phyloP scores from a whole-genome alignment of 768 basidiomycete genomes.

The Candolleomyces efflorescens region DNA sequence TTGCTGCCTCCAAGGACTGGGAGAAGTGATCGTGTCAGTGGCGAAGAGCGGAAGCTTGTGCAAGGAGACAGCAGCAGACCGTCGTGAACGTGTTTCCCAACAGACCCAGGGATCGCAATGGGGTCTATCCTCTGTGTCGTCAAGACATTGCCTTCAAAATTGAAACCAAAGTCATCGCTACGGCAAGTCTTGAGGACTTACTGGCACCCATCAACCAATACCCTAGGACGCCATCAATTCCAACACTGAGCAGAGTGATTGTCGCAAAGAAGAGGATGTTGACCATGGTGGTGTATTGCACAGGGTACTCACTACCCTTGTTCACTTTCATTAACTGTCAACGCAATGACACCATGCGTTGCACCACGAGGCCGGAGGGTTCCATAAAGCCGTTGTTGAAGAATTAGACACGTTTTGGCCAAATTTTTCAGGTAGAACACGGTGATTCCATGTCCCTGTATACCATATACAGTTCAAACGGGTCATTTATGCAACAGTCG shows the following conservation, averaged over 20 bases:
- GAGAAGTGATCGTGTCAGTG: neutral
- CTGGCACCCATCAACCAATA: constrained; percentile 30
- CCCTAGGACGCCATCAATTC: neutral
- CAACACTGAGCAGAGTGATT: neutral
- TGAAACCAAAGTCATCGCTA: neutral
- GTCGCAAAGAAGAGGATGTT: too few relatives aligned
- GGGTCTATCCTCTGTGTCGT: constrained; percentile 37
- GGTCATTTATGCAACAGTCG: too few relatives aligned
- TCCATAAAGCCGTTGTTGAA: too few relatives aligned
- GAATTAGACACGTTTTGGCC: too few relatives aligned
- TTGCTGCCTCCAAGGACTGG: constrained; percentile 36
- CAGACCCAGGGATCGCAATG: constrained; percentile 27
- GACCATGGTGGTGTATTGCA: too few relatives aligned
- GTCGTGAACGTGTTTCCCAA: constrained; percentile 31
- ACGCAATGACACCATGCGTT: too few relatives aligned
- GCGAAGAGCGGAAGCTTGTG: neutral
- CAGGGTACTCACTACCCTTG: too few relatives aligned
- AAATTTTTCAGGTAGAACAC: too few relatives aligned
- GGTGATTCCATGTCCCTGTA: too few relatives aligned
- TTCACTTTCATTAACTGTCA: too few relatives aligned
- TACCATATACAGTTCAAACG: too few relatives aligned
- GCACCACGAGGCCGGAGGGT: too few relatives aligned
- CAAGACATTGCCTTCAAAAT: constrained; percentile 27
- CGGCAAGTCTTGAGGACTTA: constrained; percentile 7
- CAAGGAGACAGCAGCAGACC: constrained; percentile 12